These are phyloP conservation scores for Xylariaceae sp. DNA, from an alignment of 2,329 filamentous ascomycete genomes.

Conservation along the genomic window DNA sequence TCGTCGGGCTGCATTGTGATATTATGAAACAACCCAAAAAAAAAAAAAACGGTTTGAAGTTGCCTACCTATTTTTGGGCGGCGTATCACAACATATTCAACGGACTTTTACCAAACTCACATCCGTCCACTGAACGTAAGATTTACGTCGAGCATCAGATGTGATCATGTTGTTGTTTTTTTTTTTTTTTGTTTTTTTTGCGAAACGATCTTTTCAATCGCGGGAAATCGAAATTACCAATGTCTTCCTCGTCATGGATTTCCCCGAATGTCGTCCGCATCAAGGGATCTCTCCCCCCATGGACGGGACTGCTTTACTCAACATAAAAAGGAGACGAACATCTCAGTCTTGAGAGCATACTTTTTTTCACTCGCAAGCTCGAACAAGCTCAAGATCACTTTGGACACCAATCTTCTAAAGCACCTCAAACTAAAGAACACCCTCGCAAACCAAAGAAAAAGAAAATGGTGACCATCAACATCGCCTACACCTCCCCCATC, in stretches of 20 bases:
- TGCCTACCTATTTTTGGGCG: conserved; percentile 9
- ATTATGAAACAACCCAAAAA: not conserved
- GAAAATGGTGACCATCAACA: conserved; percentile 33
- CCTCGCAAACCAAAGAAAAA: not conserved
- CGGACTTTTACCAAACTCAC: conserved; percentile 3
- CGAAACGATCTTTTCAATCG: not conserved
- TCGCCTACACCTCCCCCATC: conserved; percentile 34
- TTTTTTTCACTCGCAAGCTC: not conserved
- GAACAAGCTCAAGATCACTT: not conserved
- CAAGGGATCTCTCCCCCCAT: not conserved
- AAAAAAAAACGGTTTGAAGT: not conserved
- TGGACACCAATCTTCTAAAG: not conserved
- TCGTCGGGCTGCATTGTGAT: not conserved
- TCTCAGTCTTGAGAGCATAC: not conserved
- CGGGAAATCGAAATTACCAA: not conserved
- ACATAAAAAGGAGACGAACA: conserved; percentile 5
- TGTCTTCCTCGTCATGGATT: conserved; percentile 8
- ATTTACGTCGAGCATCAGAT: not conserved
- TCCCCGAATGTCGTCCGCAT: conserved; percentile 12
- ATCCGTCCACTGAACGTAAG: not conserved
- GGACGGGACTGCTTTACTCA: not conserved
- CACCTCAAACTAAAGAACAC: not conserved
- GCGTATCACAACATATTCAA: conserved; percentile 5
- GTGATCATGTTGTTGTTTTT: too few species aligned
- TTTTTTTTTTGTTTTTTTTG: not conserved